Evolutionary conservation across 352 stramenopile species (phyloP).

Genomic region (Phytophthora boehmeriae): DNA sequence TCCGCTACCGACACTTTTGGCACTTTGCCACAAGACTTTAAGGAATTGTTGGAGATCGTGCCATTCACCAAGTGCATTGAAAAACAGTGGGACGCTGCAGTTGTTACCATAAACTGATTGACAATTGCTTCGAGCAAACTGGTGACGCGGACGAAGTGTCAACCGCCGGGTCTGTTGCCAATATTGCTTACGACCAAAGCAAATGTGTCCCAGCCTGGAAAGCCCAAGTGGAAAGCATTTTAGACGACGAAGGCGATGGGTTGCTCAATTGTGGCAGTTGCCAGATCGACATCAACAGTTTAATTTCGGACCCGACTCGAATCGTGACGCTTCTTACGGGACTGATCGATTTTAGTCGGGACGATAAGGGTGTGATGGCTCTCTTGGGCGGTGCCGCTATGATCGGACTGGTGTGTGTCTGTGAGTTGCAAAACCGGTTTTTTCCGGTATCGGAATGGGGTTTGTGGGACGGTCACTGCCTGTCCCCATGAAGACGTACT

Average conservation of each 20-base stretch:
- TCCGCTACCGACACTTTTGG: constrained; percentile 52
- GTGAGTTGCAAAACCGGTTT: constrained; percentile 72
- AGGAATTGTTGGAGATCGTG: constrained; percentile 61
- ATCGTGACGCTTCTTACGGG: constrained; percentile 59
- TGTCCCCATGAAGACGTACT: constrained; percentile 76
- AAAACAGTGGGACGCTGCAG: constrained; percentile 41
- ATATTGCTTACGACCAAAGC: constrained; percentile 57
- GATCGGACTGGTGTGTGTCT: constrained; percentile 65
- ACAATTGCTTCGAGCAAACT: constrained; percentile 47
- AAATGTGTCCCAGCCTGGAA: constrained; percentile 60
- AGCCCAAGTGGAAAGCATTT: constrained; percentile 47
- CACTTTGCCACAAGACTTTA: constrained; percentile 75
- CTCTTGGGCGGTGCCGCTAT: constrained; percentile 55
- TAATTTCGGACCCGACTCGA: constrained; percentile 51
- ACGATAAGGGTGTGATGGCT: constrained; percentile 39
- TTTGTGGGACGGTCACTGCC: constrained; percentile 80
- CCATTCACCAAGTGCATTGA: constrained; percentile 46
- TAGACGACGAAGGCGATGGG: constrained; percentile 55
- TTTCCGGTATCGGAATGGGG: constrained; percentile 74
- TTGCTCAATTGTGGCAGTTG: constrained; percentile 77
- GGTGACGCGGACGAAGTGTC: constrained; percentile 51
- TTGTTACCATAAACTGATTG: constrained; percentile 55
- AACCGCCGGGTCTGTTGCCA: constrained; percentile 27
- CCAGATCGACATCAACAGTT: constrained; percentile 69
- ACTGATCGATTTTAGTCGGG: constrained; percentile 49